phyloP scores from a whole-genome alignment of 805 yeast species.

The Yamadazyma nakazawae region DNA sequence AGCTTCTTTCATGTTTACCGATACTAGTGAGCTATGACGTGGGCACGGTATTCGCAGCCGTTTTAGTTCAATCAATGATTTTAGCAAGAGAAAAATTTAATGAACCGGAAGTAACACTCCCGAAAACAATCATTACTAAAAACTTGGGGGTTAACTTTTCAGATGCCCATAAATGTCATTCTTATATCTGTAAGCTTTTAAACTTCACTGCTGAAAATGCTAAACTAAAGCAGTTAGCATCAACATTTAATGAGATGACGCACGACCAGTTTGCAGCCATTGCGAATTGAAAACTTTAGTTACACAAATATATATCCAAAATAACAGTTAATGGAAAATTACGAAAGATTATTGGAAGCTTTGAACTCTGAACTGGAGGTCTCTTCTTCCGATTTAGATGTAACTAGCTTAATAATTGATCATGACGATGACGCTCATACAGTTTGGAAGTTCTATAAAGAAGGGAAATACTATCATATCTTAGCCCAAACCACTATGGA shows the following conservation, averaged over 20 bases:
- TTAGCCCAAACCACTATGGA: constrained; percentile 13
- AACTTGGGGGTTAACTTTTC: neutral
- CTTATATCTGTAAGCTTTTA: neutral
- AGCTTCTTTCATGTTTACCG: constrained; percentile 38
- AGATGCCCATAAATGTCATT: neutral
- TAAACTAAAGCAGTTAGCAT: neutral
- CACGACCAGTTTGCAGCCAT: constrained; percentile 6
- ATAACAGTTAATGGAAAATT: constrained; percentile 5
- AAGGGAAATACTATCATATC: constrained; percentile 16
- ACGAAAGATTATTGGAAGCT: constrained; percentile 1
- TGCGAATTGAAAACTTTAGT: neutral
- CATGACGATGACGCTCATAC: neutral
- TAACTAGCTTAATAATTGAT: neutral
- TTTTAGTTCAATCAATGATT: constrained; percentile 19
- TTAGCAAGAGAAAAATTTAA: constrained; percentile 2
- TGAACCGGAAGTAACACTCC: neutral
- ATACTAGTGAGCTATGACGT: constrained; percentile 34
- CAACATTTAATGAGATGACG: neutral
- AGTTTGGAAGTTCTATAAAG: constrained; percentile 7
- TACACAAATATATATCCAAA: neutral
- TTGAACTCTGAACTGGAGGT: constrained; percentile 2
- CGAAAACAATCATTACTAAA: neutral
- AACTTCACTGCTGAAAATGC: neutral
- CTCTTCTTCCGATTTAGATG: neutral
- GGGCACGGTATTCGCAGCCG: constrained; percentile 29